Evolutionary conservation across 2,329 filamentous ascomycete species (phyloP), one percentile per base, ranked within the genome.

Genomic region (Penicillium palitans): DNA sequence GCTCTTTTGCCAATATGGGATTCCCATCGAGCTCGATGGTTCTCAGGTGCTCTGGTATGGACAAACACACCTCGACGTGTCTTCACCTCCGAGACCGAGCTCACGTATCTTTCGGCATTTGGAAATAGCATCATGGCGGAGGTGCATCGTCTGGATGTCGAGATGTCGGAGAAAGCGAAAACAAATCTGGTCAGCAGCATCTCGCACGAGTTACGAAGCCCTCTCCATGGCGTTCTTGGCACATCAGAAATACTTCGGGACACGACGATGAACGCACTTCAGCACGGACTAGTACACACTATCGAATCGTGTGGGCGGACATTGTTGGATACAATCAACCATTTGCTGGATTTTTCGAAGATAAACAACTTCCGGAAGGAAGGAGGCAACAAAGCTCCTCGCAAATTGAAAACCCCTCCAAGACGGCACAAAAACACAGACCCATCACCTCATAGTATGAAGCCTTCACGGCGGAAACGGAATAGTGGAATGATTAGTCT

Each of bases 251-350:
- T 76, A 13, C 60, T 75, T 7, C 60, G 66, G 33, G 74, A 75
- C 37, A 69, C 70, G 1, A 62, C 60, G 2, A 64, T 69, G 39
- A 65, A 64, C 10, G 62, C 67, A 13, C 61, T 66, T 5, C 73
- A 76, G 35, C 62, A 63, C 17, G 66, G 67, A 4, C 57, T 76
- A 54, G 64, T 76, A 1, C 64, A 72, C 37, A 74, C 76, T 0
- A 72, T 79, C 19, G 69, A 73, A 33, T 73, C 67, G 9, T 80
- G 76, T 58, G 77, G 74, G 1, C 70, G 72, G 2, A 79, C 77
- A 0, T 63, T 80, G 0, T 63, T 79, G 1, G 77, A 79, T 47
- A 78, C 75, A 0, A 72, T 80, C 44, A 74, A 77, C 40, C 68
- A 75, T 46, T 57, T 77, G 21, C 68, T 76, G 0, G 74, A 75